Evolutionary conservation across 208 protist genomes (phyloP).

Genomic region (Acanthamoeba healyi): DNA sequence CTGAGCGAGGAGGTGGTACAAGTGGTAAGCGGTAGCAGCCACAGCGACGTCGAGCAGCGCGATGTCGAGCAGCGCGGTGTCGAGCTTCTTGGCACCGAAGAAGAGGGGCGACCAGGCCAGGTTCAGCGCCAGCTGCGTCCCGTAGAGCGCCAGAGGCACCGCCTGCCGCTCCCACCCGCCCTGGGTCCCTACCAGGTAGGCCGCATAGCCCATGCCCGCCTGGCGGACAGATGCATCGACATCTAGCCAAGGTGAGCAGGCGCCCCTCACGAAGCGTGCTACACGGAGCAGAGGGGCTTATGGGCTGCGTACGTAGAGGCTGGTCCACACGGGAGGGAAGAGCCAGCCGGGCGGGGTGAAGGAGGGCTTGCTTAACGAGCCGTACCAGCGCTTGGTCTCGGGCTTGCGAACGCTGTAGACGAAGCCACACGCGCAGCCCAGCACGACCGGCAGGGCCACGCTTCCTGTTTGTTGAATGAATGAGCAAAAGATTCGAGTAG

Average conservation of each 20-base stretch:
- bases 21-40: background rate
- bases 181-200: conserved; percentile 11
- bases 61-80: conserved; percentile 52
- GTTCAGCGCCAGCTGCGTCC: conserved; percentile 44
- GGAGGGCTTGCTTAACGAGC: conserved; percentile 9
- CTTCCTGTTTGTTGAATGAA: background rate
- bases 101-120: conserved; percentile 58
- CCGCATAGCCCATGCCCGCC: conserved; percentile 39
- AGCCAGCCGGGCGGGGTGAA: conserved; percentile 46
- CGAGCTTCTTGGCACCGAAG: conserved; percentile 60
- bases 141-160: conserved; percentile 41
- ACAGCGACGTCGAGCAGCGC: background rate
- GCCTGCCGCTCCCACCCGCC: conserved; percentile 20
- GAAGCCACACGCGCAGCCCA: background rate
- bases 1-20: background rate
- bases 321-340: conserved; percentile 52
- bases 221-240: too few species aligned
- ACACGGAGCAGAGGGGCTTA: background rate
- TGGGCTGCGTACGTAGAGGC: background rate
- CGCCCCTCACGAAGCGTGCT: background rate
- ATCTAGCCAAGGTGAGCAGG: too few species aligned
- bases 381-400: conserved; percentile 59
- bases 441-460: conserved; percentile 28
- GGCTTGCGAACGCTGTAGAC: background rate
- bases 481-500: background rate